Conservation (phyloP, 2,329 filamentous ascomycete genomes). For the Colletotrichum neosansevieriae region DNA sequence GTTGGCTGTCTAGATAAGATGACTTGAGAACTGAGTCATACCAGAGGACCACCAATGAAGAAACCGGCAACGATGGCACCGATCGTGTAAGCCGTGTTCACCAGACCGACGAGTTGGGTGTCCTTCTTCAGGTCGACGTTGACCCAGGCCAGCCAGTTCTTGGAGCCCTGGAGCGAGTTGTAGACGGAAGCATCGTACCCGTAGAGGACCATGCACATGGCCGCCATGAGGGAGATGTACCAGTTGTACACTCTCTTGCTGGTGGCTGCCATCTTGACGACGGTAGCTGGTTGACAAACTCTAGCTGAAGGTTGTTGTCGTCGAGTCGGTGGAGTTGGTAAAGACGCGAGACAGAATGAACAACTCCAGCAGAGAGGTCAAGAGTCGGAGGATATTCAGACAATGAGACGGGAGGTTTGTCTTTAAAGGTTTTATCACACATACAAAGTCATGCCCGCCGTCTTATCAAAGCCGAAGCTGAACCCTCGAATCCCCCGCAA, state of each 20-base stretch:
- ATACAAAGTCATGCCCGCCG: not conserved
- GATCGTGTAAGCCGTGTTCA: conserved; percentile 79
- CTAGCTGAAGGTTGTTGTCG: not conserved
- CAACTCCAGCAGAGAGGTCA: conserved; percentile 22
- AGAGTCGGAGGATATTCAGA: not conserved
- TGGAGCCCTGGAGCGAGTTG: conserved; percentile 77
- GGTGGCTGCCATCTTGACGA: conserved; percentile 33
- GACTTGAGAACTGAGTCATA: conserved; percentile 41
- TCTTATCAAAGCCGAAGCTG: not conserved
- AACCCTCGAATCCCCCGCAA: conserved; percentile 16
- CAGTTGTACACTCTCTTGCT: conserved; percentile 39
- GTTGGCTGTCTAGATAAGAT: not conserved
- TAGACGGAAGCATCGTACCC: conserved; percentile 81
- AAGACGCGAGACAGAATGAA: conserved; percentile 1
- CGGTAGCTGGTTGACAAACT: not conserved
- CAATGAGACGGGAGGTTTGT: conserved; percentile 5
- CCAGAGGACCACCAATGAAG: conserved; percentile 74
- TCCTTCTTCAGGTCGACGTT: conserved; percentile 60
- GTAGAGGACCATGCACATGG: conserved; percentile 81
- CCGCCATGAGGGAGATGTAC: conserved; percentile 73
- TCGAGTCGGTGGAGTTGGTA: not conserved
- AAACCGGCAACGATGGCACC: conserved; percentile 78
- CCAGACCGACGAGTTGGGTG: conserved; percentile 58
- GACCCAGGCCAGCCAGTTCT: conserved; percentile 76
- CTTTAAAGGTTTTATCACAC: conserved; percentile 23